A percentile compares a stretch with the other conserved stretches of the same genome.
Conservation (phyloP, 176 grass and related monocot species). For the Zea luxurians region DNA sequence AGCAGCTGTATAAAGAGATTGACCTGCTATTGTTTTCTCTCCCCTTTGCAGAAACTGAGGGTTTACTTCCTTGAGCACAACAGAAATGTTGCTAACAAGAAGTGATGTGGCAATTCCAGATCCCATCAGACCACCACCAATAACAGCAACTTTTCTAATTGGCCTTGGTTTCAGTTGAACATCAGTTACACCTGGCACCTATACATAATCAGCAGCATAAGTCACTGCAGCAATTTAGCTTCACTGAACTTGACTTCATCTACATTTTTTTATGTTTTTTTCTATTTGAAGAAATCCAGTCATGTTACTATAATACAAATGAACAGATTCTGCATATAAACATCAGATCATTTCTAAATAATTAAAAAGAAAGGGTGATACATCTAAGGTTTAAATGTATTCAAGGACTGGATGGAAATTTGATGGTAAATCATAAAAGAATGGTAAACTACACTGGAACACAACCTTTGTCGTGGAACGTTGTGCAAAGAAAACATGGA, state of each 20-base stretch:
- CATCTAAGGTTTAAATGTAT: neutral
- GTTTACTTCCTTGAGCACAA: conserved; percentile 95
- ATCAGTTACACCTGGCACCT: conserved; percentile 96
- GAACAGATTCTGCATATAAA: conserved; percentile 2
- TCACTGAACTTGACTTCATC: neutral
- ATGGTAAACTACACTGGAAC: neutral
- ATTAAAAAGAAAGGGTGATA: neutral
- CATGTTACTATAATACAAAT: neutral
- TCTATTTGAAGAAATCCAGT: conserved; percentile 22
- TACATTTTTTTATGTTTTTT: neutral
- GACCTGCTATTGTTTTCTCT: conserved; percentile 85
- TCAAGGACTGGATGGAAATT: neutral
- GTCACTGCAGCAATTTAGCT: conserved; percentile 24
- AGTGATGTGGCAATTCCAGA: conserved; percentile 98
- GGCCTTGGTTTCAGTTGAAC: conserved; percentile 84
- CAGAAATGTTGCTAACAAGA: conserved; percentile 78
- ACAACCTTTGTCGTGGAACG: conserved; percentile 83
- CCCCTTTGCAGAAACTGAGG: conserved; percentile 83
- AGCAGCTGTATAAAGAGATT: conserved; percentile 25
- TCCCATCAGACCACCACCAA: conserved; percentile 98
- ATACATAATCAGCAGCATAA: conserved; percentile 35
- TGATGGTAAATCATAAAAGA: conserved; percentile 28
- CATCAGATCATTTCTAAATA: conserved; percentile 14
- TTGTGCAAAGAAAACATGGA: conserved; percentile 88
- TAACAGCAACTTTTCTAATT: conserved; percentile 89